Evolutionary conservation across 805 yeast species (phyloP), one percentile per base, ranked within the genome.

Genomic region (Brettanomyces sp.): DNA sequence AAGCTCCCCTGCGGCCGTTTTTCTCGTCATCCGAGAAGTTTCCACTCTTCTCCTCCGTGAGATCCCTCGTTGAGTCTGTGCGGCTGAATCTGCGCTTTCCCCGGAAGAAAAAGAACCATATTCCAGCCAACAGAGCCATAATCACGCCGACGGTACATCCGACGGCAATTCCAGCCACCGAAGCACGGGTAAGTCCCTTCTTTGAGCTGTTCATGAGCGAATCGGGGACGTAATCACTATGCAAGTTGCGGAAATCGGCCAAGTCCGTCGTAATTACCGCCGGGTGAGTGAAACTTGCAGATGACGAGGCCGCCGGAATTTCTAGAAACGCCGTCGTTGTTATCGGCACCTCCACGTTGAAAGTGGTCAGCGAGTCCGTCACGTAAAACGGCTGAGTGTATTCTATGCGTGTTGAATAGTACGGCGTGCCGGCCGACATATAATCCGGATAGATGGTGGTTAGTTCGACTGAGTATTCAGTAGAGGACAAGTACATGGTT

Each of bases 341-440:
- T 8, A 56, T 42, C 14, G 51, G 42, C n/a, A 57, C 42, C 3
- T 50, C 43, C 1, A 66, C 56, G 12, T 52, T 57, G 36, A 59
- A 49, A 1, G 64, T 58, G 3, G 59, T 55, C 3, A 49, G n/a
- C 5, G 55, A 24, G 25, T 49, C 65, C 0, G 68, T 60, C 6
- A 64, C 55, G 23, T 61, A 52, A 44, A 55, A 59, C 8, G 51
- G 49, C 47, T 63, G 67, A 4, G 63, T 56, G 46, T 62, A 62
- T 3, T 52, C 49, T 23, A 51, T 46, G 4, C 55, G 47, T 4
- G 59, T 51, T 6, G 43, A 33, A 34, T 42, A 38, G 22, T 23
- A 38, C 14, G 46, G 35, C 14, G 37, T 28, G 11, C 32, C 32
- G 32, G 32, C 32, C n/a, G 23, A 13, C 35, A n/a, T 35, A n/a